Percentiles rank a stretch among this genome's conserved stretches.
Evolutionary conservation across 768 basidiomycete genomes (phyloP).

Genomic region (Amyloporia xantha): DNA sequence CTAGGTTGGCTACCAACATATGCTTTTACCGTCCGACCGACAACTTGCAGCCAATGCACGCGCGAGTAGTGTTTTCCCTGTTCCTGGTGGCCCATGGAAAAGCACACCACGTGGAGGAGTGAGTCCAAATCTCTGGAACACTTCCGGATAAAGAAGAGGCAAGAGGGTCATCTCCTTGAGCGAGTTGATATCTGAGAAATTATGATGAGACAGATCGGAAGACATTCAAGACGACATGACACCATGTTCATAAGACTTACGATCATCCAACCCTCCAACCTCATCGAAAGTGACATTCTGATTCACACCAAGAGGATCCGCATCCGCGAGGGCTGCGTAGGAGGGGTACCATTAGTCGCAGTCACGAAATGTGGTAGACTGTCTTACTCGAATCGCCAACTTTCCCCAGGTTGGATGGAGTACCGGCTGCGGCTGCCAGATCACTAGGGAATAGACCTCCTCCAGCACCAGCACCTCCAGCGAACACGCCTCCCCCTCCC

Average conservation of each 20-base stretch:
- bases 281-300: constrained; percentile 93
- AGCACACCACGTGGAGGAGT: constrained; percentile 95
- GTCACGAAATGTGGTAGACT: constrained; percentile 8
- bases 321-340: constrained; percentile 77
- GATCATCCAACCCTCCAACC: constrained; percentile 93
- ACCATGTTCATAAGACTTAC: constrained; percentile 43
- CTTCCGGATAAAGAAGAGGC: constrained; percentile 91
- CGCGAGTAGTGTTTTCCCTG: constrained; percentile 92
- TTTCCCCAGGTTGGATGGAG: constrained; percentile 82
- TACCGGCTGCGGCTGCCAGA: constrained; percentile 60
- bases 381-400: constrained; percentile 67
- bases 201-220: neutral
- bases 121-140: constrained; percentile 89
- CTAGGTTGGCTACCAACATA: constrained; percentile 53
- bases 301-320: constrained; percentile 92
- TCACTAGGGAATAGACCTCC: constrained; percentile 59
- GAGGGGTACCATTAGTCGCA: constrained; percentile 13
- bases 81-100: constrained; percentile 99
- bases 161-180: constrained; percentile 98
- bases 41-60: constrained; percentile 92
- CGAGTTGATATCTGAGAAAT: constrained; percentile 75
- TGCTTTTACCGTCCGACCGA: constrained; percentile 77
- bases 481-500: constrained; percentile 49
- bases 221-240: neutral
- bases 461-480: constrained; percentile 37